Evolutionary conservation across 1,139 yeast genomes (phyloP).

Genomic region (Yamadazyma siamensis): DNA sequence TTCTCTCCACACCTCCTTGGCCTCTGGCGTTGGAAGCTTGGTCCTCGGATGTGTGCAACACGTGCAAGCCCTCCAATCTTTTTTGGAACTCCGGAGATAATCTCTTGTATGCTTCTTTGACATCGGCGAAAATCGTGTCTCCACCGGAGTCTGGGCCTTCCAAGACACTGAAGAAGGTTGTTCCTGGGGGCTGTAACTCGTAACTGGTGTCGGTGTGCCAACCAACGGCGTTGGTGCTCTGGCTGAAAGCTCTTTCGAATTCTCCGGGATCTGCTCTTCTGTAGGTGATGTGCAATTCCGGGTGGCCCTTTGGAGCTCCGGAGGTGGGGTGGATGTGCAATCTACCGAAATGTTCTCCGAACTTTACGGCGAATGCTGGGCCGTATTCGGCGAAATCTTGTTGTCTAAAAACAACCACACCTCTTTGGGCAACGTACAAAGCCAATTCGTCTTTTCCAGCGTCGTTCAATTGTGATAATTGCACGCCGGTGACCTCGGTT

Average conservation of each 20-base stretch:
- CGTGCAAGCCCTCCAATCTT: constrained; percentile 52
- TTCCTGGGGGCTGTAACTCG: constrained; percentile 62
- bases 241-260: constrained; percentile 29
- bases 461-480: constrained; percentile 45
- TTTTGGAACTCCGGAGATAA: constrained; percentile 56
- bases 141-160: constrained; percentile 65
- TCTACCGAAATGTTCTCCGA: constrained; percentile 61
- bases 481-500: constrained; percentile 54
- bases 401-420: constrained; percentile 61
- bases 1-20: constrained; percentile 42
- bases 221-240: constrained; percentile 26
- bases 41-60: constrained; percentile 61
- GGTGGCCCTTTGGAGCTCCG: constrained; percentile 54
- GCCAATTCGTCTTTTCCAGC: constrained; percentile 59
- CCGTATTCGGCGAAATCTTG: constrained; percentile 58
- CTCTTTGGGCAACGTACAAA: constrained; percentile 54
- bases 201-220: constrained; percentile 71
- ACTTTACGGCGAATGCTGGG: constrained; percentile 44
- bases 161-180: constrained; percentile 53
- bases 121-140: constrained; percentile 60
- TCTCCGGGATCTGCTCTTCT: constrained; percentile 41
- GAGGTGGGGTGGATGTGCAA: constrained; percentile 70
- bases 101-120: constrained; percentile 58
- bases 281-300: constrained; percentile 58
- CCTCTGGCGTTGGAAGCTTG: constrained; percentile 52